phyloP scores from a whole-genome alignment of 805 yeast species.

The Vanderwaltozyma polyspora region DNA sequence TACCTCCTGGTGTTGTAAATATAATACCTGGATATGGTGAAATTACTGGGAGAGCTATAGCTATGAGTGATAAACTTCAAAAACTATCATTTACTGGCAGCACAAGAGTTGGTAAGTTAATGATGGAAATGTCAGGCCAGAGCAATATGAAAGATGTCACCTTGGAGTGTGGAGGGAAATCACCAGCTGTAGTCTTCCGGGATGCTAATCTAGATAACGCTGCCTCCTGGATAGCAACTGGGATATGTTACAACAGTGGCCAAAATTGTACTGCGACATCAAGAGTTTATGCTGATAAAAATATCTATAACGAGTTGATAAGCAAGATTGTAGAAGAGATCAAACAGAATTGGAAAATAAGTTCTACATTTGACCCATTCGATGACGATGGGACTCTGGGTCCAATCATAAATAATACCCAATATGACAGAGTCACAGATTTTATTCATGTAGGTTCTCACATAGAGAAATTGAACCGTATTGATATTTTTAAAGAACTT shows the following conservation, averaged over 20 bases:
- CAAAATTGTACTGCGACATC: slow-evolving; percentile 60
- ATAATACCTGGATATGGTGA: slow-evolving; percentile 38
- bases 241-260: slow-evolving; percentile 51
- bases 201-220: slow-evolving; percentile 50
- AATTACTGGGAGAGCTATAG: slow-evolving; percentile 43
- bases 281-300: slow-evolving; percentile 43
- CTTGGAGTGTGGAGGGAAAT: slow-evolving; percentile 58
- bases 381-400: slow-evolving; percentile 31
- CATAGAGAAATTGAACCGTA: slow-evolving; percentile 41
- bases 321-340: slow-evolving; percentile 31
- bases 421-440: slow-evolving; percentile 42
- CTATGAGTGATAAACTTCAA: slow-evolving; percentile 38
- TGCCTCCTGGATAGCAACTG: slow-evolving; percentile 38
- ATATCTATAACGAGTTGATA: slow-evolving; percentile 39
- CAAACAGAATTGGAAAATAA: slow-evolving; percentile 41
- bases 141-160: slow-evolving; percentile 49
- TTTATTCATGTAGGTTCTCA: slow-evolving; percentile 46
- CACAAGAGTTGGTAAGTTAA: slow-evolving; percentile 47
- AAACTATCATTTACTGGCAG: slow-evolving; percentile 58
- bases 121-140: slow-evolving; percentile 43
- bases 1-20: slow-evolving; percentile 49
- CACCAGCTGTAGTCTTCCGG: slow-evolving; percentile 49
- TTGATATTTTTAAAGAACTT: no score
- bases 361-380: slow-evolving; percentile 41
- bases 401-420: slow-evolving; percentile 40